Evolutionary conservation across 768 basidiomycete species (phyloP), one percentile per base, ranked within the genome.

Genomic region (Boletus subcaerulescens): DNA sequence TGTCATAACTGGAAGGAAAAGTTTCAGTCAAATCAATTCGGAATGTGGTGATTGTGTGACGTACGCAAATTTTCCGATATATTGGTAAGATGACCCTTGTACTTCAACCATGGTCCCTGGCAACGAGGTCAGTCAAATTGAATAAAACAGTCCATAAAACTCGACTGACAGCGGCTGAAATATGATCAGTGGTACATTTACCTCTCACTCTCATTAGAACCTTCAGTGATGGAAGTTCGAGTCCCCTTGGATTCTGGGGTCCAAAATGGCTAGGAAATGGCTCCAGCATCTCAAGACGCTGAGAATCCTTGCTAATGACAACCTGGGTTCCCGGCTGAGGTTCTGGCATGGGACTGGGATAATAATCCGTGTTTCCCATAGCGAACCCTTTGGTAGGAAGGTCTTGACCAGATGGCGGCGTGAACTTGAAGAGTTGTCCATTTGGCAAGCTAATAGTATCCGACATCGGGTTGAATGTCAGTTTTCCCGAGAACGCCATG

Each of bases 171-270:
- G 97, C 97, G 38, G 97, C 97, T 33, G 91, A 94, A 53, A 98
- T 99, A 68, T 98, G 97, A 66, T 99, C 97, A 17, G 97, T 99
- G 13, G 97, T 99, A 71, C 97, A 99, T 74, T 99, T 98, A n/a
- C 97, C 97, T 60, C 91, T 78, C 8, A 98, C 92, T 31, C 93
- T 77, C 81, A 98, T 84, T 47, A 99, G 71, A 48, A 96, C 91
- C 63, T 84, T 91, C 69, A 98, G 74, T 22, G 81, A 62, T 10
- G 93, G 88, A 15, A 98, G 77, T 74, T 99, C 97, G 36, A 86
- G 70, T 14, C 79, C 81, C 53, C 80, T 73, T 15, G 72, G 56
- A 61, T 81, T 82, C 6, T 73, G 68, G 32, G 70, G 67, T 29
- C 67, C 73, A 66, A 98, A 97, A 65, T 84, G 90, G 58, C 86